Conservation (phyloP, 2,329 filamentous ascomycete genomes). For the Alternaria triticina region DNA sequence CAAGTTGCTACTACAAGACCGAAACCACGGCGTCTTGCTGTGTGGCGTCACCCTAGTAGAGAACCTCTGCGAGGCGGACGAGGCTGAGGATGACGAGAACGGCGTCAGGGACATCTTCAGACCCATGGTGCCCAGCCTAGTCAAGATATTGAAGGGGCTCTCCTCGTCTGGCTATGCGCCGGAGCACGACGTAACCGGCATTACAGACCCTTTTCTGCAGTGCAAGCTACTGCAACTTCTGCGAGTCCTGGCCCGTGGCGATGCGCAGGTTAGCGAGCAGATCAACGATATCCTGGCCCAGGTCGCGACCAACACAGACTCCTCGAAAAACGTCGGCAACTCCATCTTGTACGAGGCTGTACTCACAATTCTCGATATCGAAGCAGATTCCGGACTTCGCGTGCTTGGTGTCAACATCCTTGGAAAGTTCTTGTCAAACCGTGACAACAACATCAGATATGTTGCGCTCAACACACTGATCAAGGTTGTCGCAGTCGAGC, state of each 20-base stretch:
- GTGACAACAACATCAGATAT: conserved; percentile 99
- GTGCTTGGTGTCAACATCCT: conserved; percentile 98
- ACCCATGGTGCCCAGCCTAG: conserved; percentile 80
- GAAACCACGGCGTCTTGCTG: conserved; percentile 93
- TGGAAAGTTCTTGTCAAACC: conserved; percentile 97
- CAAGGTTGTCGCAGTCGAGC: conserved; percentile 97
- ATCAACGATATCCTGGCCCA: conserved; percentile 99
- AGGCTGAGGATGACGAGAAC: conserved; percentile 88
- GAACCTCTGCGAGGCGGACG: conserved; percentile 93
- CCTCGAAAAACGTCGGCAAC: conserved; percentile 97
- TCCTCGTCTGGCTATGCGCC: conserved; percentile 96
- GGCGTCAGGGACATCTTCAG: conserved; percentile 91
- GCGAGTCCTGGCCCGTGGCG: conserved; percentile 83
- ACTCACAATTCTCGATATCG: conserved; percentile 95
- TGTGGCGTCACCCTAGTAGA: conserved; percentile 91
- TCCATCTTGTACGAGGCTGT: conserved; percentile 98
- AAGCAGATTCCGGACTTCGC: conserved; percentile 91
- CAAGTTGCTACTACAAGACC: conserved; percentile 82
- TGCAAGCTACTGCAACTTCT: conserved; percentile 92
- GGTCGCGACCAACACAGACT: conserved; percentile 97
- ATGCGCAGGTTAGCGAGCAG: conserved; percentile 87
- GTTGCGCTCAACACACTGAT: conserved; percentile 96
- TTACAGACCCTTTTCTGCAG: conserved; percentile 96
- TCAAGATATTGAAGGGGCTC: conserved; percentile 88
- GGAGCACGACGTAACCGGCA: conserved; percentile 97